Base-by-base conservation (phyloP, 1,284 basidiomycete species). In the Trametes hirsuta region DNA sequence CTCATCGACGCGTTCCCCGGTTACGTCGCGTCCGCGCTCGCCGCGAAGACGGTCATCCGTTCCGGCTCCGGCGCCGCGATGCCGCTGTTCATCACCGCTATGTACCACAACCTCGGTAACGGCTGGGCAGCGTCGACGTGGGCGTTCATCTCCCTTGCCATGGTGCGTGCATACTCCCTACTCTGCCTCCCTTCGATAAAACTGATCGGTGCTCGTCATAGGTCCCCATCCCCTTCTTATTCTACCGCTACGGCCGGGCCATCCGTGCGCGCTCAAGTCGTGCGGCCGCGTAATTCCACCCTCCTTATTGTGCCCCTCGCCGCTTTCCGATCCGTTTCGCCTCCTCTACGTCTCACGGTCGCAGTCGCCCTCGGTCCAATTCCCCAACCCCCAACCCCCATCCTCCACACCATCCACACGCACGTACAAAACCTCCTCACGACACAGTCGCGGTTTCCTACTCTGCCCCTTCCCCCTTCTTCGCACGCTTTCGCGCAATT, bases 11-110 rank as follows among this genome's bases (percentile, higher is more conserved):
- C 84, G 3, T 88, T 87, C 71, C 74, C 85, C 69, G 69, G 69
- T 77, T 90, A 84, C 73, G 82, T 84, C 63, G 88, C 89, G 1
- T 88, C 85, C 21, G 90, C 90, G 1, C 83, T 91, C 44, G 85
- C 90, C 0, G 88, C 86, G 6, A 90, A 89, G 72, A 90, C 87
- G 0, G 79, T 91, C 64, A 72, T 86, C 45, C 84, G 90, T 50
- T 88, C 85, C 0, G 82, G 82, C 0, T 78, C 84, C 4, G 89
- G 84, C 6, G 85, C 88, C 0, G 82, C 84, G 0, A 90, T 91
- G 78, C 89, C 89, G 6, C 74, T 92, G 9, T 91, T 90, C 74
- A 86, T 74, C 66, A 72, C 71, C 21, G 71, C 72, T 40, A 81
- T 84, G 77, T 83, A 81, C 74, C 69, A 77, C 41, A 74, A 73